A percentile compares a stretch with the other conserved stretches of the same genome.
Evolutionary conservation across 768 basidiomycete genomes (phyloP).

Genomic region (Rhizopogon salebrosus): DNA sequence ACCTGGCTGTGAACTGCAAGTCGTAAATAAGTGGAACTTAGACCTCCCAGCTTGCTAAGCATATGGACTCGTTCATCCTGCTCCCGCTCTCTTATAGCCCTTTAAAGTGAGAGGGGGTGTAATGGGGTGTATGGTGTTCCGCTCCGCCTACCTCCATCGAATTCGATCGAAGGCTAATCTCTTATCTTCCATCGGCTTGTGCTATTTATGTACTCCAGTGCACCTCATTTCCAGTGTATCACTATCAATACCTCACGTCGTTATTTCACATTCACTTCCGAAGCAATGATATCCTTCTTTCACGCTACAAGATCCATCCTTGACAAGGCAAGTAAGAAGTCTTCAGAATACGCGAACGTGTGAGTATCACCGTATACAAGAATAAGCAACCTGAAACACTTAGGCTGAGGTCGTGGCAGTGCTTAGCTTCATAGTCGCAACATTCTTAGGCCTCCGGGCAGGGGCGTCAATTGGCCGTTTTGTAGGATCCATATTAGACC

Average conservation of each 20-base stretch:
- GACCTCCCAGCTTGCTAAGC: slow-evolving; percentile 84
- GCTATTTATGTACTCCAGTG: background rate
- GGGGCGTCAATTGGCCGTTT: too few relatives aligned
- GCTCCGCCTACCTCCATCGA: background rate
- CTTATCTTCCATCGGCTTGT: background rate
- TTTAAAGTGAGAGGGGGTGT: slow-evolving; percentile 48
- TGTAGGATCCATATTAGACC: too few relatives aligned
- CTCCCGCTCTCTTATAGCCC: slow-evolving; percentile 79
- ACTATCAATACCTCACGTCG: background rate
- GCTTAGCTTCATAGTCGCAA: too few relatives aligned
- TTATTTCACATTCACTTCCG: too few relatives aligned
- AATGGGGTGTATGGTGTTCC: background rate
- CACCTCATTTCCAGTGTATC: background rate
- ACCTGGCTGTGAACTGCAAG: slow-evolving; percentile 6
- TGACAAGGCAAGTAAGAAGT: background rate
- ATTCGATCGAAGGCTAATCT: background rate
- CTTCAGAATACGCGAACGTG: background rate
- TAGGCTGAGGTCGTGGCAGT: too few relatives aligned
- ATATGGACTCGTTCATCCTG: slow-evolving; percentile 86
- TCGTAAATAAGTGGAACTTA: slow-evolving; percentile 25
- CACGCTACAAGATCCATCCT: background rate
- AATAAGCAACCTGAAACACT: too few relatives aligned
- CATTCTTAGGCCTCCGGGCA: too few relatives aligned
- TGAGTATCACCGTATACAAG: background rate
- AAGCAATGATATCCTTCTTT: background rate